A percentile compares a stretch with the other conserved stretches of the same genome.
Evolutionary conservation across 495 filamentous ascomycete genomes (phyloP).

Genomic region (Pyronema omphalodes): DNA sequence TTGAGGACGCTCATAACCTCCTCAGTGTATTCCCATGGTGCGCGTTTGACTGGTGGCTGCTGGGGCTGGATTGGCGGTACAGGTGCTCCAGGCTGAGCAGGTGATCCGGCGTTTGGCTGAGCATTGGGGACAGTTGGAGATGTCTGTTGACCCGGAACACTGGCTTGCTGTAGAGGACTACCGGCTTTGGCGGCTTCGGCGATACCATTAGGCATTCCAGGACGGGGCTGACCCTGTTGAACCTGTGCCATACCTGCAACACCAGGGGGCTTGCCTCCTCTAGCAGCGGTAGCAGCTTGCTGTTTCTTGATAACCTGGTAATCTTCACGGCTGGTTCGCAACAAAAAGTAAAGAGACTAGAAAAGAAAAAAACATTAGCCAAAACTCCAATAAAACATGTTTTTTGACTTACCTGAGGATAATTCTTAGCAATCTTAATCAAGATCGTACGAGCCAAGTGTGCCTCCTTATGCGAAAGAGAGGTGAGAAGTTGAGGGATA

Average conservation of each 20-base stretch:
- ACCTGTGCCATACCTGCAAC: constrained; percentile 13
- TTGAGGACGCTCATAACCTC: constrained; percentile 88
- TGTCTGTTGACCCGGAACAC: constrained; percentile 14
- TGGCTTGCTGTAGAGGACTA: constrained; percentile 20
- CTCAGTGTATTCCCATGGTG: constrained; percentile 85
- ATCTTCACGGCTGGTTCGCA: constrained; percentile 88
- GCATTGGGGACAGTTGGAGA: constrained; percentile 21
- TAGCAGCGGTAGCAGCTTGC: constrained; percentile 18
- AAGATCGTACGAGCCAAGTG: constrained; percentile 65
- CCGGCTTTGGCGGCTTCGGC: constrained; percentile 15
- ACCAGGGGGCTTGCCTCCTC: constrained; percentile 13
- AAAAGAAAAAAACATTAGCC: constrained; percentile 1
- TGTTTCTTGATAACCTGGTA: constrained; percentile 75
- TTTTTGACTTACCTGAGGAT: constrained; percentile 44
- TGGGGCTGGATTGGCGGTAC: constrained; percentile 17
- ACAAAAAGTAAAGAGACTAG: constrained; percentile 69
- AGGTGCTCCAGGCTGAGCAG: constrained; percentile 27
- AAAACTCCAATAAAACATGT: constrained; percentile 2
- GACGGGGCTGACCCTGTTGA: constrained; percentile 24
- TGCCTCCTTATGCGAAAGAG: constrained; percentile 75
- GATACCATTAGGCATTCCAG: constrained; percentile 21
- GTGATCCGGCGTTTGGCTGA: constrained; percentile 24
- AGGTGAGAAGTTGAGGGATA: constrained; percentile 85
- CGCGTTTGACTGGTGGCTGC: constrained; percentile 39
- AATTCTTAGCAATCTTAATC: constrained; percentile 82